Conservation (phyloP, 2,329 filamentous ascomycete species). For the Emmonsia crescens region DNA sequence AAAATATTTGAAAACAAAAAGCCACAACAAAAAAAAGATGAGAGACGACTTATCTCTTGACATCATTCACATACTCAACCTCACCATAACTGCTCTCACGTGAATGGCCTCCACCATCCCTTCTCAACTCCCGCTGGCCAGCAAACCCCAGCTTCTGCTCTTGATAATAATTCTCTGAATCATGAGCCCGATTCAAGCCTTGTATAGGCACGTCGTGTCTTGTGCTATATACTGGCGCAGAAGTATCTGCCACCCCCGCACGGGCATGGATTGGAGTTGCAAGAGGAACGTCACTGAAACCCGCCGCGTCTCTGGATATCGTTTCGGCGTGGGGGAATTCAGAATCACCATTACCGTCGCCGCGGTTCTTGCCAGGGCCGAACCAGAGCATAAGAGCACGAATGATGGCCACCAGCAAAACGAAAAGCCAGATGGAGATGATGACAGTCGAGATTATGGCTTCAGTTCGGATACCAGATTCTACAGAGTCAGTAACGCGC, state of each 20-base stretch:
- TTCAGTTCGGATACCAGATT: constrained; percentile 60
- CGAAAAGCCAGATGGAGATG: constrained; percentile 64
- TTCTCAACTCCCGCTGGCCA: constrained; percentile 26
- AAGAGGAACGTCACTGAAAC: constrained; percentile 30
- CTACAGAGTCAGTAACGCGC: constrained; percentile 57
- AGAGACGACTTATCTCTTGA: constrained; percentile 17
- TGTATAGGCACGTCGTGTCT: constrained; percentile 7
- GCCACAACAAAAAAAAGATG: background rate
- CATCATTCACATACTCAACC: constrained; percentile 26
- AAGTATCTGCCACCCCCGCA: background rate
- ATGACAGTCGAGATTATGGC: constrained; percentile 67
- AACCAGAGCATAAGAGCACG: constrained; percentile 54
- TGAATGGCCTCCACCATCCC: constrained; percentile 13
- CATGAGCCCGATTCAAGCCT: background rate
- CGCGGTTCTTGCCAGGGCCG: constrained; percentile 48
- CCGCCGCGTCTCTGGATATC: constrained; percentile 10
- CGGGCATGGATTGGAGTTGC: constrained; percentile 9
- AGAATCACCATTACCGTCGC: constrained; percentile 44
- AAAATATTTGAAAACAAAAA: background rate
- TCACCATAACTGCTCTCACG: constrained; percentile 26
- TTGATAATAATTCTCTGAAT: constrained; percentile 20
- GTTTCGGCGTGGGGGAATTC: constrained; percentile 10
- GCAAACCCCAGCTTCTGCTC: constrained; percentile 36
- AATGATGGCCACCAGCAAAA: constrained; percentile 62
- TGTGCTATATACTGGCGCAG: constrained; percentile 17